phyloP scores from a whole-genome alignment of 2,329 filamentous ascomycete genomes.

The Ophiocordyceps australis region DNA sequence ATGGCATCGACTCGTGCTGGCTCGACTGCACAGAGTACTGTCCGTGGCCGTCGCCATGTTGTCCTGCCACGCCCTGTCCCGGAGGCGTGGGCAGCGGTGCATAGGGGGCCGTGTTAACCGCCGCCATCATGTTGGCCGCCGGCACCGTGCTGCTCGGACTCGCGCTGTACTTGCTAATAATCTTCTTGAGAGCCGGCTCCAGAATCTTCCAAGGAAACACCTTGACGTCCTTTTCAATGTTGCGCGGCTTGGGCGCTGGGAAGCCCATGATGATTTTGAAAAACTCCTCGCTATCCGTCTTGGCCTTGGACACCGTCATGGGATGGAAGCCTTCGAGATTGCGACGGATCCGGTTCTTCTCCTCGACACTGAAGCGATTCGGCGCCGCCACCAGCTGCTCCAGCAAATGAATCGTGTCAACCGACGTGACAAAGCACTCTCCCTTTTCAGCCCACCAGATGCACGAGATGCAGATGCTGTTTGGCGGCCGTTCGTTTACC shows the following conservation, averaged over 20 bases:
- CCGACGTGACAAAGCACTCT: constrained; percentile 86
- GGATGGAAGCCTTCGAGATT: constrained; percentile 93
- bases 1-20: constrained; percentile 31
- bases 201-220: constrained; percentile 95
- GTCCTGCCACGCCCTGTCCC: constrained; percentile 12
- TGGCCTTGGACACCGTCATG: constrained; percentile 82
- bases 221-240: constrained; percentile 98
- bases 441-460: constrained; percentile 91
- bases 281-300: constrained; percentile 84
- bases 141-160: constrained; percentile 21
- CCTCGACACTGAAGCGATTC: constrained; percentile 79
- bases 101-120: constrained; percentile 19
- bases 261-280: constrained; percentile 99
- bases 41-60: constrained; percentile 12
- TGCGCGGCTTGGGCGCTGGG: constrained; percentile 82
- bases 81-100: constrained; percentile 28
- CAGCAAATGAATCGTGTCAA: constrained; percentile 89
- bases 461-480: constrained; percentile 90
- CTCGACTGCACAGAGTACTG: constrained; percentile 22
- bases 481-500: constrained; percentile 58
- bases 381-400: constrained; percentile 67
- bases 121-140: constrained; percentile 20
- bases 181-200: constrained; percentile 79
- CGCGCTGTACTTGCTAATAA: constrained; percentile 85
- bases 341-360: constrained; percentile 93